phyloP scores from a whole-genome alignment of 208 protist species.

The Acanthamoeba royreba region DNA sequence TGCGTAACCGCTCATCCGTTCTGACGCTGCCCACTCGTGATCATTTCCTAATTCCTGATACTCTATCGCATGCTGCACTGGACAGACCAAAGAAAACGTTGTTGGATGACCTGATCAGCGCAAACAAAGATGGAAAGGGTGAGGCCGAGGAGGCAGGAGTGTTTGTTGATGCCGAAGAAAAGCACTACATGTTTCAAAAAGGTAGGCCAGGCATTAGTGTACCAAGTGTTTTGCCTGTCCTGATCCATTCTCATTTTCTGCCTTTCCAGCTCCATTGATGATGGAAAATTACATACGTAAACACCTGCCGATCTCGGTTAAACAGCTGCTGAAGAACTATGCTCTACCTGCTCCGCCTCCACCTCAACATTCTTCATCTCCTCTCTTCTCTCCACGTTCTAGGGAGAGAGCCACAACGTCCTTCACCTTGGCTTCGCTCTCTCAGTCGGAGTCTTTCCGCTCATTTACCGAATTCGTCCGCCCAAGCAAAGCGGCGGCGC shows the following conservation, averaged over 20 bases:
- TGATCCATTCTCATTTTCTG: neutral
- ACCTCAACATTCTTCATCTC: neutral
- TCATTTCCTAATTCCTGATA: neutral
- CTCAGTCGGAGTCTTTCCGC: neutral
- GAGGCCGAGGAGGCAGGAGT: neutral
- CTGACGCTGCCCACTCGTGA: neutral
- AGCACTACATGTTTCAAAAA: neutral
- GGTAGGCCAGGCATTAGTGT: neutral
- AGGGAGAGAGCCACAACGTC: neutral
- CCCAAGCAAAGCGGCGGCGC: neutral
- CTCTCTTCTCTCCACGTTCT: neutral
- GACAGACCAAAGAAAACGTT: neutral
- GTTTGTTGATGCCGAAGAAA: neutral
- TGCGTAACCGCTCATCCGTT: neutral
- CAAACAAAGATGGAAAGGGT: neutral
- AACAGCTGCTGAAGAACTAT: neutral
- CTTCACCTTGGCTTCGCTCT: neutral
- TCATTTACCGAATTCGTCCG: neutral
- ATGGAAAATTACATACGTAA: slow-evolving; percentile 26
- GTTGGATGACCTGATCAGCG: neutral
- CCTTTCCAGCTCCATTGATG: neutral
- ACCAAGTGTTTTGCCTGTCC: neutral
- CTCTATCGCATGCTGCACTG: neutral
- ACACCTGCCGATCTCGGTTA: neutral
- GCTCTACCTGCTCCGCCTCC: neutral